Evolutionary conservation across 73 alveolate genomes (phyloP), one percentile per base, ranked within the genome.

Genomic region (Paramecium sexaurelia): DNA sequence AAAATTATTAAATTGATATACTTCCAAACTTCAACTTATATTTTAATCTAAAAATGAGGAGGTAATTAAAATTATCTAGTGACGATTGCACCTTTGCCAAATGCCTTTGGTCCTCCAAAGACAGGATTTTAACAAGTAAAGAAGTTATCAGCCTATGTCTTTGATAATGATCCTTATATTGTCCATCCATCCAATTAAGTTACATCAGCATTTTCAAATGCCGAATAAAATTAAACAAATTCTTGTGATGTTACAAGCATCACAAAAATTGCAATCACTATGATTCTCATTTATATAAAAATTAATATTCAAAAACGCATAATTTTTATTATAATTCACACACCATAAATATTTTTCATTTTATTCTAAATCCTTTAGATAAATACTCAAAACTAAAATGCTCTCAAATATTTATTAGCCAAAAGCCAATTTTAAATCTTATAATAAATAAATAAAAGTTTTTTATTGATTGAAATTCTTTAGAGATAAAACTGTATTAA

Each of bases 291-390:
- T 61, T 61, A 61, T 61, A 51, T 51, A n/a, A 17, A n/a, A 26
- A 61, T 61, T 24, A 61, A 61, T 61, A 61, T 61, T 61, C 83
- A 61, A 61, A 61, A 61, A 61, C 83, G 83, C 83, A 61, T 61
- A 61, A 61, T 61, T 61, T 61, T 1, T 26, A 26, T 26, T 26
- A 26, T 61, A 26, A 61, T 61, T 61, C 83, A 61, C 39, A 61
- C 83, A 61, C 83, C 83, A 61, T 61, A 61, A 22, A 61, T 20
- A 61, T 61, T 61, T 0, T 26, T 26, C 83, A 61, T 61, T 61
- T 61, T 61, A 26, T 17, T 61, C 86, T 71, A 36, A 71, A 71
- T 13, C 86, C 86, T 13, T 71, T 9, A 9, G 86, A 61, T 19
- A 71, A 71, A 9, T 71, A 57, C 7, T 36, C 43, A 20, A 35